Evolutionary conservation across 768 basidiomycete species (phyloP), one percentile per base, ranked within the genome.

Genomic region (Pisolithus tinctorius): DNA sequence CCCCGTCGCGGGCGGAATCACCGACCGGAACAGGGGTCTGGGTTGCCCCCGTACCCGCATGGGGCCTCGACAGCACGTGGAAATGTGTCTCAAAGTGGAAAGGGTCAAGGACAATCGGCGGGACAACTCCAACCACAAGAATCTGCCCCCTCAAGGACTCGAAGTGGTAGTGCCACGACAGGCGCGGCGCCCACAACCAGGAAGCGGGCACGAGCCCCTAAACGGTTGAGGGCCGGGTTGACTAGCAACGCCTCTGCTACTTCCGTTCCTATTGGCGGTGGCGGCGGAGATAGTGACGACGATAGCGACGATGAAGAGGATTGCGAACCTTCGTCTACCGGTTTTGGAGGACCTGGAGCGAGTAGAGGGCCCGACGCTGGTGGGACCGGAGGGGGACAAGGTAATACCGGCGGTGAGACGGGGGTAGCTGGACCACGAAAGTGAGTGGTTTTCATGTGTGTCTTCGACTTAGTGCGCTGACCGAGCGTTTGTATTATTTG

Each of bases 231-330:
- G 34, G 49, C 43, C 16, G 53, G 51, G 38, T 2, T 46, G 1
- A 41, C 56, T 13, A 51, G 47, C 8, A 20, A 49, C 41, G n/a
- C 29, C 3, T 7, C n/a, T 34, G 23, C 16, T 4, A 11, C 11
- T 36, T 8, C 17, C 26, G 17, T 23, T 11, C n/a, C 23, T 11
- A 17, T 37, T 17, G 45, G 27, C 17, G 50, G 41, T 3, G 51
- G 47, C 1, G 52, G 40, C 13, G 55, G 45, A 0, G 49, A 51
- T 9, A 67, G 66, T 20, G 67, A 67, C 1, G 60, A 61, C 20
- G 66, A 67, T 1, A 69, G 63, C 8, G 66, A 67, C 1, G 66
- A 69, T 1, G 66, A 67, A 1, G 43, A 48, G 20, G 65, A 67
- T 23, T 62, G 56, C 59, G 45, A 54, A 6, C 52, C 27, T 17